Conservation (phyloP, 495 filamentous ascomycete species). For the Podospora bellae-mahoneyi region DNA sequence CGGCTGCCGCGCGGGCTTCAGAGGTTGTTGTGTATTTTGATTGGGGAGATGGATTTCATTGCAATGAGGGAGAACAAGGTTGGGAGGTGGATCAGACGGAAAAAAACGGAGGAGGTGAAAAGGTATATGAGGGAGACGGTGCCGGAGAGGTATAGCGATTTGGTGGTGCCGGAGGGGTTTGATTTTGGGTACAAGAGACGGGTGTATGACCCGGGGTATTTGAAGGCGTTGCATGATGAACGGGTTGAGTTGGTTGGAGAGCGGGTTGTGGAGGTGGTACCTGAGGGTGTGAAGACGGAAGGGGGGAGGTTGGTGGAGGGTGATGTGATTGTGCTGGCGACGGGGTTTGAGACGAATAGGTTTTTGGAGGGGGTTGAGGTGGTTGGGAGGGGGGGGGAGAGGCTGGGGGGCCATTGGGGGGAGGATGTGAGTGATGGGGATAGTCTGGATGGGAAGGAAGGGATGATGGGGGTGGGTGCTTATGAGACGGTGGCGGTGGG, state of each 20-base stretch:
- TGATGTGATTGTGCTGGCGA: slow-evolving; percentile 44
- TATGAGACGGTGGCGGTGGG: slow-evolving; percentile 37
- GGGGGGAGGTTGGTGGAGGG: slow-evolving; percentile 30
- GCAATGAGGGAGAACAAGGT: background rate
- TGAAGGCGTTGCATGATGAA: slow-evolving; percentile 28
- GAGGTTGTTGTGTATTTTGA: background rate
- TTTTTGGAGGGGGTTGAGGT: slow-evolving; percentile 39
- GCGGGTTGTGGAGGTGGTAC: slow-evolving; percentile 35
- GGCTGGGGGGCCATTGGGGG: slow-evolving; percentile 40
- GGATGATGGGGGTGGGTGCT: slow-evolving; percentile 26
- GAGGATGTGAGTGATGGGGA: background rate
- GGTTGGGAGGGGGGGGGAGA: slow-evolving; percentile 30
- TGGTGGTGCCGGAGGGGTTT: slow-evolving; percentile 37
- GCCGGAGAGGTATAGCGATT: slow-evolving; percentile 41
- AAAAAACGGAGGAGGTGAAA: slow-evolving; percentile 16
- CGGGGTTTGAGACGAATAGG: slow-evolving; percentile 37
- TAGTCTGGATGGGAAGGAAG: background rate
- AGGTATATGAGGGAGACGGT: slow-evolving; percentile 38
- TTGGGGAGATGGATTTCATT: background rate
- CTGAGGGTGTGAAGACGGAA: slow-evolving; percentile 32
- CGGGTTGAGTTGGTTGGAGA: slow-evolving; percentile 37
- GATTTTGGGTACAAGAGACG: slow-evolving; percentile 45
- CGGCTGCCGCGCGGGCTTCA: background rate
- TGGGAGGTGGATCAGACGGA: background rate
- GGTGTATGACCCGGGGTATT: slow-evolving; percentile 39